These are phyloP conservation scores for Suhomyces kunorum DNA, from an alignment of 1,139 yeast species.

Conservation along the genomic window DNA sequence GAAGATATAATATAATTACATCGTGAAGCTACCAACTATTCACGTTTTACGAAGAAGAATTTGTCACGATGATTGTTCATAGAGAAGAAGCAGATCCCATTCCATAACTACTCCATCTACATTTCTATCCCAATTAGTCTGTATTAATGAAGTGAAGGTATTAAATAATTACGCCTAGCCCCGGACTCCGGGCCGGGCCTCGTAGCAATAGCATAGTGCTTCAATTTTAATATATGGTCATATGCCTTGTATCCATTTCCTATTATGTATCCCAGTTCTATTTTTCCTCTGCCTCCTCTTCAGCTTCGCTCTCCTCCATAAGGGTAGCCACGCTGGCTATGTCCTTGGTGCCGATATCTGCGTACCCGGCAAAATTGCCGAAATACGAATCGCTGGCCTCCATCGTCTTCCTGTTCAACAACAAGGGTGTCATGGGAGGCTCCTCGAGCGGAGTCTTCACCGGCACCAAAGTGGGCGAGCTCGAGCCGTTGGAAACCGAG, in stretches of 20 bases:
- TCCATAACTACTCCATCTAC: too few species aligned
- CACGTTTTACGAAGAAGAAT: too few species aligned
- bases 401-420: slow-evolving; percentile 22
- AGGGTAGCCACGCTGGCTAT: slow-evolving; percentile 11
- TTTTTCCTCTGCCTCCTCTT: slow-evolving; percentile 8
- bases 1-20: too few species aligned
- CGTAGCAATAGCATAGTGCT: too few species aligned
- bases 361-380: slow-evolving; percentile 10
- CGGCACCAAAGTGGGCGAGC: slow-evolving; percentile 42
- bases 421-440: slow-evolving; percentile 50
- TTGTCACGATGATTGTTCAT: too few species aligned
- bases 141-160: background rate
- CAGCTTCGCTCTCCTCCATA: slow-evolving; percentile 16
- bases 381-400: slow-evolving; percentile 18
- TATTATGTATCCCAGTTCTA: background rate
- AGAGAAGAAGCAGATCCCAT: too few species aligned
- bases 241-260: background rate
- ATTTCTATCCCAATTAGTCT: too few species aligned
- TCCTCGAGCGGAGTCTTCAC: slow-evolving; percentile 49
- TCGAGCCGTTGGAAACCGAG: slow-evolving; percentile 25
- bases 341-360: slow-evolving; percentile 1
- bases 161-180: background rate
- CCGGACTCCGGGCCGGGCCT: background rate
- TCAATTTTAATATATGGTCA: too few species aligned
- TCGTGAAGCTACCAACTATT: too few species aligned